A percentile compares a stretch with the other conserved stretches of the same genome.
These are phyloP conservation scores for Avena eriantha DNA, from an alignment of 176 grass and related monocot genomes.

Conservation along the genomic window DNA sequence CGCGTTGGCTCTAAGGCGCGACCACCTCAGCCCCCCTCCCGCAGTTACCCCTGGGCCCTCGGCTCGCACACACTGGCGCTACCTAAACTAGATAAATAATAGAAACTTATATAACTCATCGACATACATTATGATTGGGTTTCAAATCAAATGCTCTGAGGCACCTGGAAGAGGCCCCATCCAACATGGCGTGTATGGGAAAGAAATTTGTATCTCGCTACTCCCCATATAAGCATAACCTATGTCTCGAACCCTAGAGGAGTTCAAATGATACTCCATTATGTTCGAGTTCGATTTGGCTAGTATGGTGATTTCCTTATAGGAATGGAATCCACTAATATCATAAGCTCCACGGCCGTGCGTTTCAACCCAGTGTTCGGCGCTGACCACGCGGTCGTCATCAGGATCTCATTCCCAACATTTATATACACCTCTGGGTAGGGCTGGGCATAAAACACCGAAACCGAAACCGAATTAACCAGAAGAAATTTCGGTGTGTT, in stretches of 20 bases:
- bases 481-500: too few species aligned
- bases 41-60: too few species aligned
- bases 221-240: background rate
- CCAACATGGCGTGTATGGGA: slow-evolving; percentile 7
- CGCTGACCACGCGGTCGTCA: background rate
- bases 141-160: background rate
- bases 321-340: background rate
- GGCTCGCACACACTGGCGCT: too few species aligned
- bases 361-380: background rate
- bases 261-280: background rate
- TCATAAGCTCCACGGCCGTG: accelerated
- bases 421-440: too few species aligned
- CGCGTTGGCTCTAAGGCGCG: too few species aligned
- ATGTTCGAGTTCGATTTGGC: background rate
- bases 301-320: background rate
- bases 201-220: background rate
- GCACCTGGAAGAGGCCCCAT: background rate
- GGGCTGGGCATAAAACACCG: too few species aligned
- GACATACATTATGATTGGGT: background rate
- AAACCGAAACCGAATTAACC: too few species aligned
- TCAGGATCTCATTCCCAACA: background rate
- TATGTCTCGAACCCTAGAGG: background rate
- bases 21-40: too few species aligned
- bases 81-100: too few species aligned
- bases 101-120: too few species aligned